phyloP scores from a whole-genome alignment of 257 asterid species.

The Nicotiana obtusifolia region DNA sequence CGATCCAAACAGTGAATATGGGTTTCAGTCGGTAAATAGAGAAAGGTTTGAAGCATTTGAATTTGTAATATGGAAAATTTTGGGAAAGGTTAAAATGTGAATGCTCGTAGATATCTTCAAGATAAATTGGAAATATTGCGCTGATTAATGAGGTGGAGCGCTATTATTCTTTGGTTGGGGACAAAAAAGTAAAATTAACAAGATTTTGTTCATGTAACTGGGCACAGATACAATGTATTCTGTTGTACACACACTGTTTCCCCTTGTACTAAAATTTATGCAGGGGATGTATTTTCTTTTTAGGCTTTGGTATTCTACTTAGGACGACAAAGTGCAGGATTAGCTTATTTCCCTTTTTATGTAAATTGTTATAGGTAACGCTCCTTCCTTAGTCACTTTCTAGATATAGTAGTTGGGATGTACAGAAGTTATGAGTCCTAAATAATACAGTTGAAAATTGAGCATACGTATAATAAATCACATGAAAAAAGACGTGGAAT shows the following conservation, averaged over 20 bases:
- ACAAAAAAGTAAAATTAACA: not conserved
- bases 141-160: not conserved
- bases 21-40: constrained; percentile 41
- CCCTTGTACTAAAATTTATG: not conserved
- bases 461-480: too few relatives aligned
- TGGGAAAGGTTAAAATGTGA: not conserved
- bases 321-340: not conserved
- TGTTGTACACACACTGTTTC: not conserved
- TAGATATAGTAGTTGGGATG: too few relatives aligned
- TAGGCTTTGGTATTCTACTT: not conserved
- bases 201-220: not conserved
- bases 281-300: not conserved
- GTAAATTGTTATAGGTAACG: too few relatives aligned
- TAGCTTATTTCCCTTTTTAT: not conserved
- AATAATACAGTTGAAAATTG: too few relatives aligned
- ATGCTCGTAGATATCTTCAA: not conserved
- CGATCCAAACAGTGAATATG: constrained; percentile 31
- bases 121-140: not conserved
- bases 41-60: not conserved
- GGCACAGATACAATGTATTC: not conserved
- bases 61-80: not conserved
- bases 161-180: not conserved
- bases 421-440: too few relatives aligned
- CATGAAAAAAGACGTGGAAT: too few relatives aligned
- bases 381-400: too few relatives aligned